Conservation (phyloP, 202 grass and related monocot genomes). For the Eragrostis tef region DNA sequence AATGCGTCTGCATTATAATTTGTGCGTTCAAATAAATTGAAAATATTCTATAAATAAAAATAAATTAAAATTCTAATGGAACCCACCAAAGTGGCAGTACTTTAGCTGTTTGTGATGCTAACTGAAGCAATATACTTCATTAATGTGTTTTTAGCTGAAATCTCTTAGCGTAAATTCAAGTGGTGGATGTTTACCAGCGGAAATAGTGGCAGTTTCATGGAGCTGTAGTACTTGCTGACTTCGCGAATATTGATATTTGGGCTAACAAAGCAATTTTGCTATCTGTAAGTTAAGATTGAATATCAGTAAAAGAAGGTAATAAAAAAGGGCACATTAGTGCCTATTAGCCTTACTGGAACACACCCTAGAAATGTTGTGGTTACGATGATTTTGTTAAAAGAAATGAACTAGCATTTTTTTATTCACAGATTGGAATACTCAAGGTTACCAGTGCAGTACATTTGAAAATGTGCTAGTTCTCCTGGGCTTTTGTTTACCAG, state of each 20-base stretch:
- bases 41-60: background rate
- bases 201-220: background rate
- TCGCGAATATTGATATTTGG: background rate
- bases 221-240: background rate
- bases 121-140: background rate
- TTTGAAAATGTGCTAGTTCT: background rate
- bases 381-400: background rate
- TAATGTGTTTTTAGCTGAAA: background rate
- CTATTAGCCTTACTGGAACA: background rate
- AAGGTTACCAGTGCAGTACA: background rate
- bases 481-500: slow-evolving; percentile 12
- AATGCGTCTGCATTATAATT: background rate
- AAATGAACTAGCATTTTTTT: background rate
- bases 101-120: background rate
- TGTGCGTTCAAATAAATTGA: background rate
- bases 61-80: slow-evolving; percentile 11
- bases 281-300: background rate
- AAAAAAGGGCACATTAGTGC: background rate
- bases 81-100: background rate
- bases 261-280: background rate
- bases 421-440: slow-evolving; percentile 14
- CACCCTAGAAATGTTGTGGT: no score
- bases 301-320: background rate
- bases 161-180: background rate
- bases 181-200: background rate